These are phyloP conservation scores for Brassica incana DNA, from an alignment of 345 rosid species.

Conservation along the genomic window DNA sequence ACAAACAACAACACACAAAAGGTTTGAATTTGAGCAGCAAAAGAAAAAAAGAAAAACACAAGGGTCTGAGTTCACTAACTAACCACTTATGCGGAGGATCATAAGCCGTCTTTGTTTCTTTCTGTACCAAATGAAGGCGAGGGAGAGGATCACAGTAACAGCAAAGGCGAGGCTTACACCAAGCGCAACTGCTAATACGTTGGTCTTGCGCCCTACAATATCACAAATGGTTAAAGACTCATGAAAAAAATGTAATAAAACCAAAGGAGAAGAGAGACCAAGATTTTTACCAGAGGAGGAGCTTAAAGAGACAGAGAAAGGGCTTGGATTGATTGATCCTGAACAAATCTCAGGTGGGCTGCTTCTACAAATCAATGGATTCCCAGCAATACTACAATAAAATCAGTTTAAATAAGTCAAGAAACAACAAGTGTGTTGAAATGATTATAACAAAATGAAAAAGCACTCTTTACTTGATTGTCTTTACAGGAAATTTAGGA, in stretches of 20 bases:
- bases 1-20: background rate
- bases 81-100: constrained; percentile 56
- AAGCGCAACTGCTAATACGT: constrained; percentile 65
- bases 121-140: constrained; percentile 58
- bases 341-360: constrained; percentile 56
- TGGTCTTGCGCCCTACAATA: constrained; percentile 55
- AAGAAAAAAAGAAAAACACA: background rate
- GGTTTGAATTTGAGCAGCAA: background rate
- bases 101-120: constrained; percentile 48
- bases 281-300: constrained; percentile 58
- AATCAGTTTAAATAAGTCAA: constrained; percentile 2
- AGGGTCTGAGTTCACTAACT: constrained; percentile 21
- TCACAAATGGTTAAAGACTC: constrained; percentile 26
- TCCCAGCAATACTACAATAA: constrained; percentile 67
- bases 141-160: constrained; percentile 46
- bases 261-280: background rate
- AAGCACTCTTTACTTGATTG: constrained; percentile 59
- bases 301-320: constrained; percentile 53
- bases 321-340: constrained; percentile 53
- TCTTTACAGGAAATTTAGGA: constrained; percentile 72
- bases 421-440: constrained; percentile 14
- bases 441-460: background rate
- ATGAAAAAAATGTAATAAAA: constrained; percentile 1
- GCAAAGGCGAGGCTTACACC: constrained; percentile 66
- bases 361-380: constrained; percentile 75